Percentiles rank a stretch among this genome's conserved stretches.
Conservation (phyloP, 2,329 filamentous ascomycete species). For the Cladorrhinum sp. region DNA sequence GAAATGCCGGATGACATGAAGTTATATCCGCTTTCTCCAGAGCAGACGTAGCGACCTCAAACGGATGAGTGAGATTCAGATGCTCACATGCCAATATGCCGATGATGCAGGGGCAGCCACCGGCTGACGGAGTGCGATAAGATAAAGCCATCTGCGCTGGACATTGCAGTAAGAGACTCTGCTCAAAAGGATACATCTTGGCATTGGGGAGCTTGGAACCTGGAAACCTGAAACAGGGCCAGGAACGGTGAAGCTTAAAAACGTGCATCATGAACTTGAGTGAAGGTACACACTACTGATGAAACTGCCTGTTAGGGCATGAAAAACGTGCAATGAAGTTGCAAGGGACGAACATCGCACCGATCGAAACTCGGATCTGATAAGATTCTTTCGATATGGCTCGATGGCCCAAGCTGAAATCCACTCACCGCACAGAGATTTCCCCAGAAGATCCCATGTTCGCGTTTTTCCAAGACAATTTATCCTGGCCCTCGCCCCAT, state of each 20-base stretch:
- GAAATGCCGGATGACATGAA: neutral
- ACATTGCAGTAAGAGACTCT: neutral
- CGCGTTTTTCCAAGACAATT: neutral
- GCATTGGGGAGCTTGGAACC: neutral
- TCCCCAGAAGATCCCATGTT: neutral
- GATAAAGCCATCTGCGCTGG: conserved; percentile 8
- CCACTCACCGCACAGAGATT: neutral
- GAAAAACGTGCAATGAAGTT: neutral
- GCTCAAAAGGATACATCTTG: conserved; percentile 3
- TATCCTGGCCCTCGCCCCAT: neutral
- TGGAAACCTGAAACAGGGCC: neutral
- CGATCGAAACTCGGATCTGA: neutral
- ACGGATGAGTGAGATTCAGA: neutral
- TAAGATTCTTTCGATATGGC: neutral
- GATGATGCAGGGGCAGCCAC: conserved; percentile 7
- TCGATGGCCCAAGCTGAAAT: neutral
- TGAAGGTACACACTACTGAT: neutral
- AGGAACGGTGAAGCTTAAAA: neutral
- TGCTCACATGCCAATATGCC: neutral
- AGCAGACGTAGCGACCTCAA: neutral
- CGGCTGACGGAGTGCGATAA: conserved; percentile 9
- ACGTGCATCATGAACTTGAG: neutral
- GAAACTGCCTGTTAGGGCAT: neutral
- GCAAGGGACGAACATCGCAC: neutral
- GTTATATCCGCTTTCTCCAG: neutral